phyloP scores from a whole-genome alignment of 257 asterid genomes.

The Solanum pimpinellifolium region DNA sequence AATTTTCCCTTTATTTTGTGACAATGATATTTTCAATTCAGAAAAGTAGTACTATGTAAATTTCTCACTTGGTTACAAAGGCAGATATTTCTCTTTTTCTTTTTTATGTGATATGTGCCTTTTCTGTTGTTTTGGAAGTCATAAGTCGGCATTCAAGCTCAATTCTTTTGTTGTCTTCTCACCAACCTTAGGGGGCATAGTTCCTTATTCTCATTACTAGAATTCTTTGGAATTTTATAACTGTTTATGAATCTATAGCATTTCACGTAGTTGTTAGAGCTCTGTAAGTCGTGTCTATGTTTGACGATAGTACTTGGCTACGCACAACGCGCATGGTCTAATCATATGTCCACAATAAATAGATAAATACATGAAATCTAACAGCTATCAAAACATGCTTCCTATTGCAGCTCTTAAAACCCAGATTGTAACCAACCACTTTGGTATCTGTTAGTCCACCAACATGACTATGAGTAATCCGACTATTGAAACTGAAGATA shows the following conservation, averaged over 20 bases:
- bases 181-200: background rate
- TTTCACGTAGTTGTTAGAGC: background rate
- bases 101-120: background rate
- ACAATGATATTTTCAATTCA: background rate
- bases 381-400: background rate
- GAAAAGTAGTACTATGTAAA: background rate
- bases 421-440: background rate
- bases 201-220: background rate
- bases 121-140: background rate
- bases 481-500: background rate
- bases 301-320: background rate
- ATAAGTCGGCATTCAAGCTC: background rate
- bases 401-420: conserved; percentile 7
- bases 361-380: background rate
- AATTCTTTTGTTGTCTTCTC: background rate
- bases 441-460: background rate
- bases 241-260: background rate
- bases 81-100: background rate
- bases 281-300: background rate
- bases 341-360: background rate
- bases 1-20: background rate
- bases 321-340: background rate
- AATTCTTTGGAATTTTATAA: background rate
- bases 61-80: background rate
- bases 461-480: conserved; percentile 19